Evolutionary conservation across 2,329 filamentous ascomycete species (phyloP), one percentile per base, ranked within the genome.

Genomic region (Cyanodermella asteris): DNA sequence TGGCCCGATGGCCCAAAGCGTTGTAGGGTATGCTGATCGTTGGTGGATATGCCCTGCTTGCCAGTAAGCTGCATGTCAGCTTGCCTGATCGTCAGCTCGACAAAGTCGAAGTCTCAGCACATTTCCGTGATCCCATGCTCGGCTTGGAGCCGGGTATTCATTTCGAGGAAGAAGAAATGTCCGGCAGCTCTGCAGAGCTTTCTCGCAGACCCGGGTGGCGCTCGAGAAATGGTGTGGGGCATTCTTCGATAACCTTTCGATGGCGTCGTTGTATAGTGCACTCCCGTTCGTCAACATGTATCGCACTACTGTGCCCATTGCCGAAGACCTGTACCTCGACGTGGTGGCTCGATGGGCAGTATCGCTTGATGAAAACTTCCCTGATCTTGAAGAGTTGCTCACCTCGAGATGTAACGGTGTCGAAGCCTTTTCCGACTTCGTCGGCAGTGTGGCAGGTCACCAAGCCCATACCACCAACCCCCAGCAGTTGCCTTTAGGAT

Each of bases 311-410:
- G 36, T 69, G 59, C 25, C 68, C 68, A 41, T 91, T 81, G 21
- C 80, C 81, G 46, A 91, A 87, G 10, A 91, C 65, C 43, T 91
- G 81, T 5, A 91, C 76, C 47, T 91, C 81, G 29, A 91, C 76
- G 42, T 91, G 81, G 28, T 77, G 64, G 19, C 75, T 76, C 1
- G 70, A 65, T 11, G 72, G 62, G 39, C 82, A 77, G 44, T 78
- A 91, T 35, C 69, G 70, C 49, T 91, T 80, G 13, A 91, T 73
- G 31, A 90, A 65, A 53, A 91, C 73, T 5, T 78, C 75, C 37
- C 78, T 65, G 34, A 82, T 74, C 26, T 80, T 80, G 44, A 91
- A 91, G 0, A 80, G 70, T 2, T 74, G 73, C 30, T 64, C 56
- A 0, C 77, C 78, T 45, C 84, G 68, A 15, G 72, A 75, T 28